phyloP scores from a whole-genome alignment of 2,329 filamentous ascomycete genomes.

The Fusarium agapanthi region DNA sequence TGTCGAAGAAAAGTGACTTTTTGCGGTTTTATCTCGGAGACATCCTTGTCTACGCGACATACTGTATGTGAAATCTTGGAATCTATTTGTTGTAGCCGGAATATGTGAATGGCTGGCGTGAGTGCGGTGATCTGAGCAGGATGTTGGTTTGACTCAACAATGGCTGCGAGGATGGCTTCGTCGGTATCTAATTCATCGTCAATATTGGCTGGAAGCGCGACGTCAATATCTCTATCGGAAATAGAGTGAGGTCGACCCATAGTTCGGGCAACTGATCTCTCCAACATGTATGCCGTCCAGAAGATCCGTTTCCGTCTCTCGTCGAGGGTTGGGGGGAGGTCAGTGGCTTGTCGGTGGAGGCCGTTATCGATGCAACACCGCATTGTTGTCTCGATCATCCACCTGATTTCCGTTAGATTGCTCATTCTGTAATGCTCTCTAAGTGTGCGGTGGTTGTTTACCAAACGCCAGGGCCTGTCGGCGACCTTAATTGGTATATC shows the following conservation, averaged over 20 bases:
- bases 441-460: neutral
- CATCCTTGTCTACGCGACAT: neutral
- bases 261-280: neutral
- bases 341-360: neutral
- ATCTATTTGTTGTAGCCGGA: neutral
- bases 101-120: neutral
- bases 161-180: neutral
- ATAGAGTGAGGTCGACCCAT: slow-evolving; percentile 6
- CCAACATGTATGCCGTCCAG: slow-evolving; percentile 1
- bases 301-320: neutral
- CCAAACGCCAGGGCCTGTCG: neutral
- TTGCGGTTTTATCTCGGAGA: neutral
- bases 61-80: neutral
- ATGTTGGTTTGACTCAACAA: neutral
- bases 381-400: slow-evolving; percentile 1
- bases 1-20: neutral
- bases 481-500: slow-evolving; percentile 1
- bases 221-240: neutral
- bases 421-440: fast-evolving
- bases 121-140: neutral
- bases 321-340: neutral
- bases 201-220: neutral
- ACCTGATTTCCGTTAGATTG: neutral
- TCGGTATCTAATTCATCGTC: neutral
- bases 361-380: neutral